These are phyloP conservation scores for Candida pseudoviswanathii DNA, from an alignment of 1,139 yeast species.

Conservation along the genomic window DNA sequence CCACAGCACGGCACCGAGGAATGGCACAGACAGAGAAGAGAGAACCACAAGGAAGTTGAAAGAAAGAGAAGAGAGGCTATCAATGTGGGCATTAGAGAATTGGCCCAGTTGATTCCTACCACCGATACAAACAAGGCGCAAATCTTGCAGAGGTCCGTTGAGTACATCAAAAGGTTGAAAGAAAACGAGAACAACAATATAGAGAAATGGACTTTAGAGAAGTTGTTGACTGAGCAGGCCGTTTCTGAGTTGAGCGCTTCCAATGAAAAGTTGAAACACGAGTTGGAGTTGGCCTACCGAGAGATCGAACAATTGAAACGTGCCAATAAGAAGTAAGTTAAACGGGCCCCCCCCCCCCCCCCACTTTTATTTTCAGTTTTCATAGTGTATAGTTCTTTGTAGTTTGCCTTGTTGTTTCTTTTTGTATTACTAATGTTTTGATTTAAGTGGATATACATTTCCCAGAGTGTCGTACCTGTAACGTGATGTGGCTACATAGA, in stretches of 20 bases:
- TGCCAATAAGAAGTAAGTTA: slow-evolving; percentile 9
- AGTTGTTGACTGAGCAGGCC: slow-evolving; percentile 87
- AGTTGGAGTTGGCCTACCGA: slow-evolving; percentile 80
- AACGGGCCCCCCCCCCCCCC: no score
- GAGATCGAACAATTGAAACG: slow-evolving; percentile 85
- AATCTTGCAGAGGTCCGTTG: slow-evolving; percentile 84
- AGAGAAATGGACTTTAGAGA: slow-evolving; percentile 94
- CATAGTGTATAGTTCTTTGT: background rate
- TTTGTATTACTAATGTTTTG: slow-evolving; percentile 1
- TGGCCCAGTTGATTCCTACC: slow-evolving; percentile 82
- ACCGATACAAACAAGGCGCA: slow-evolving; percentile 92
- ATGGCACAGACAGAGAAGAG: slow-evolving; percentile 84
- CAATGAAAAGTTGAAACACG: slow-evolving; percentile 29
- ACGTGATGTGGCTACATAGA: background rate
- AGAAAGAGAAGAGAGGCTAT: slow-evolving; percentile 93
- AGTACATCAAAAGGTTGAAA: slow-evolving; percentile 83
- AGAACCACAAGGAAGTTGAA: slow-evolving; percentile 97
- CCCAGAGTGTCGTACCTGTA: background rate
- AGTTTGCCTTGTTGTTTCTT: background rate
- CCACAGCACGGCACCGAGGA: slow-evolving; percentile 75
- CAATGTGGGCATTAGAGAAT: slow-evolving; percentile 83
- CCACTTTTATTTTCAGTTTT: background rate
- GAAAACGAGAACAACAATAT: slow-evolving; percentile 85
- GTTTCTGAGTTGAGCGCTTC: slow-evolving; percentile 49
- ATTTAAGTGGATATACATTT: background rate